Conservation (phyloP, 2,329 filamentous ascomycete species). For the Clonostachys rosea region DNA sequence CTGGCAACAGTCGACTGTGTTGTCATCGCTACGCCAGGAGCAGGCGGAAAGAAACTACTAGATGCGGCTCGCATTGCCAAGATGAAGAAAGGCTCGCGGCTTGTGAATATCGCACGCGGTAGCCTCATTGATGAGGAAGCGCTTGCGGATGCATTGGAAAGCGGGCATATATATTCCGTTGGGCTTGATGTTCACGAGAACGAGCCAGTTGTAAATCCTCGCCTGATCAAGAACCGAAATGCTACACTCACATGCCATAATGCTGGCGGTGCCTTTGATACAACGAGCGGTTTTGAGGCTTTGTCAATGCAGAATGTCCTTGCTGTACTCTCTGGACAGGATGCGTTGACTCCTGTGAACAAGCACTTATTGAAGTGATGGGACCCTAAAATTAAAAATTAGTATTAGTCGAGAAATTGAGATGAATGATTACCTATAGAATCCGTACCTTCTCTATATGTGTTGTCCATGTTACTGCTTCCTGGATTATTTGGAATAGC, state of each 20-base stretch:
- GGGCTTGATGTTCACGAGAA: conserved; percentile 7
- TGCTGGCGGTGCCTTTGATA: conserved; percentile 49
- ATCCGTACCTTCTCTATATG: too few species aligned
- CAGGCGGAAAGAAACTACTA: conserved; percentile 31
- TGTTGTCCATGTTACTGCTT: too few species aligned
- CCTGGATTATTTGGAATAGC: too few species aligned
- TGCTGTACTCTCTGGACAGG: conserved; percentile 35
- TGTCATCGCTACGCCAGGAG: conserved; percentile 41
- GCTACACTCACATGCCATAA: conserved; percentile 47
- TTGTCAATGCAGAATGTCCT: conserved; percentile 50
- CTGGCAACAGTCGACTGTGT: conserved; percentile 41
- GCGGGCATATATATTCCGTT: conserved; percentile 4
- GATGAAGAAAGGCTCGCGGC: conserved; percentile 44
- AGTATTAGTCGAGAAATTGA: too few species aligned
- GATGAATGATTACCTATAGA: too few species aligned
- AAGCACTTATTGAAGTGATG: conserved; percentile 32
- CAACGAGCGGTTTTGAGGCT: conserved; percentile 46
- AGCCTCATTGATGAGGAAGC: conserved; percentile 7
- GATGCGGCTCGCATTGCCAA: conserved; percentile 28
- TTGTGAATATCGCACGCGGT: conserved; percentile 41
- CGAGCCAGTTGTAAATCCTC: conserved; percentile 29
- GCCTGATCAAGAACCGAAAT: conserved; percentile 20
- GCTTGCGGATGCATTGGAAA: conserved; percentile 7
- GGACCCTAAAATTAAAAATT: not conserved
- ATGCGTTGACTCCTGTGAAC: conserved; percentile 47